Evolutionary conservation across 163 green algal genomes (phyloP), one percentile per base, ranked within the genome.

Genomic region (Scenedesmus sp.): DNA sequence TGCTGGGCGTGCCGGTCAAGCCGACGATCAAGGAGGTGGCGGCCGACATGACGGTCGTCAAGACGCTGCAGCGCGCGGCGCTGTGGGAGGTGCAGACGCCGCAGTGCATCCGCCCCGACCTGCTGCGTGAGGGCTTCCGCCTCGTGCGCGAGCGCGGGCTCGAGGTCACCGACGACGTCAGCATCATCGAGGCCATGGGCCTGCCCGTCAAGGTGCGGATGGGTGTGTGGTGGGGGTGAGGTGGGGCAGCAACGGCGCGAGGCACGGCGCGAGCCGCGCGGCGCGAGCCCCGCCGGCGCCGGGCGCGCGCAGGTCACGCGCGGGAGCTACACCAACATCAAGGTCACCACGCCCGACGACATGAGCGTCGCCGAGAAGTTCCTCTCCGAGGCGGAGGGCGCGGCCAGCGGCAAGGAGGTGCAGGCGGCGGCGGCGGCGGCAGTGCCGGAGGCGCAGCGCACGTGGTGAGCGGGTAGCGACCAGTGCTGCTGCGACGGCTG

Each of bases 31-130:
- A 99, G 86, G 88, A 99, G 87, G 94, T 97, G 17, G 88, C 92
- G 72, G 69, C 44, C 4, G 60, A 91, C 29, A 60, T 86, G 22
- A 89, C 85, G 51, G 95, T 99, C 5, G 84, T 92, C 9, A 91
- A 94, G 51, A 99, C 96, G 36, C 88, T 99, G 48, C 74, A 96
- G 50, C 88, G 96, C 6, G 83, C 89, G 1, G 85, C 84, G 70
- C 91, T 99, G 36, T 99, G 95, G 95, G 96, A 99, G 84, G 95
- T 99, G 72, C 96, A 99, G 80, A 99, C 96, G 26, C 96, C 96
- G 31, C 96, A 99, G 92, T 93, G 98, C 67, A 98, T 99, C 57
- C 75, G 80, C 11, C 94, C 96, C 1, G 80, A 82, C 2, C 81
- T 99, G 81, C 87, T 99, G 71, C 76, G 75, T 1, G 65, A 87